Percentiles rank a stretch among this genome's conserved stretches.
These are phyloP conservation scores for Penicillium odoratum DNA, from an alignment of 495 filamentous ascomycete species.

Conservation along the genomic window DNA sequence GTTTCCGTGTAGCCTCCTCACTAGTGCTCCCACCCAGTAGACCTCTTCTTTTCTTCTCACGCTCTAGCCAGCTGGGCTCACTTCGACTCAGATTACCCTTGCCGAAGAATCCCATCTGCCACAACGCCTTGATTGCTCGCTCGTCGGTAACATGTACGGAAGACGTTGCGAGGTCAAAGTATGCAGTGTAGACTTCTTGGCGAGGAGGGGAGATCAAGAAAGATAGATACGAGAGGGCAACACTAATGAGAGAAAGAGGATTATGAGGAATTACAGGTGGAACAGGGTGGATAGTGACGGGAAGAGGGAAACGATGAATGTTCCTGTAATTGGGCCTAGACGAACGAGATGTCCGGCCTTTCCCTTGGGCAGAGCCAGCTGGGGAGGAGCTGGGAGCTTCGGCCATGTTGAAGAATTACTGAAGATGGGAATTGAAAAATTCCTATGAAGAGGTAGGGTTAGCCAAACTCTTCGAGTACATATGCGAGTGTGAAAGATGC, in stretches of 20 bases:
- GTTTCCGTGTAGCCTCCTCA: slow-evolving; percentile 73
- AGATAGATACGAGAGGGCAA: slow-evolving; percentile 71
- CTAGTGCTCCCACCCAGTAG: slow-evolving; percentile 62
- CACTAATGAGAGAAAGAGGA: slow-evolving; percentile 79
- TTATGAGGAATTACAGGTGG: slow-evolving; percentile 90
- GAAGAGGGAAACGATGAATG: slow-evolving; percentile 78
- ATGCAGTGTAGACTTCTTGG: slow-evolving; percentile 73
- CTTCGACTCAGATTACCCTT: slow-evolving; percentile 91
- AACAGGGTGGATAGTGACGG: slow-evolving; percentile 75
- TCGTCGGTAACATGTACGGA: slow-evolving; percentile 84
- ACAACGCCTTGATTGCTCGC: slow-evolving; percentile 72
- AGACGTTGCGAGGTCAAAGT: slow-evolving; percentile 75
- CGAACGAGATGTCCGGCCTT: slow-evolving; percentile 36
- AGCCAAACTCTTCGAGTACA: slow-evolving; percentile 21
- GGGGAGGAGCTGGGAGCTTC: slow-evolving; percentile 15
- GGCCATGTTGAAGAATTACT: slow-evolving; percentile 23
- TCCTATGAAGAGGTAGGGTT: slow-evolving; percentile 18
- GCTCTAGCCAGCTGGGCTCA: slow-evolving; percentile 88
- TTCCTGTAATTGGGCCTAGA: slow-evolving; percentile 64
- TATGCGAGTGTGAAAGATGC: slow-evolving; percentile 12
- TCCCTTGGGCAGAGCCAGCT: slow-evolving; percentile 12
- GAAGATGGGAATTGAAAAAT: slow-evolving; percentile 3
- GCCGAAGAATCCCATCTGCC: slow-evolving; percentile 95
- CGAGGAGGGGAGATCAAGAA: slow-evolving; percentile 66
- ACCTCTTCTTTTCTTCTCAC: slow-evolving; percentile 72